Evolutionary conservation across 2,329 filamentous ascomycete genomes (phyloP), one percentile per base, ranked within the genome.

Genomic region (Fusarium globosum): DNA sequence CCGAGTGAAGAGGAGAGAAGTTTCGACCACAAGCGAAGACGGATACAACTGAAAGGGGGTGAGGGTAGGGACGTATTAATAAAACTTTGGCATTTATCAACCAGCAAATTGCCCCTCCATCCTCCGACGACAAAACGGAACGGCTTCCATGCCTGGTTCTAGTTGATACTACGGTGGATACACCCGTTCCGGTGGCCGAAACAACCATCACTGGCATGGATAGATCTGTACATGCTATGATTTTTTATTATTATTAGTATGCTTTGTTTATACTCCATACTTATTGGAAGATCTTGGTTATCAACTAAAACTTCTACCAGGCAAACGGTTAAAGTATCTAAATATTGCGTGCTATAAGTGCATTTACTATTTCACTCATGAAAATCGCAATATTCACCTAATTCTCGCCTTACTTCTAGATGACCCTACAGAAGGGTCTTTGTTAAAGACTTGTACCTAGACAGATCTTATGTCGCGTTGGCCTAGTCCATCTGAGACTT

Each of bases 81-180:
- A 59, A 35, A 33, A 46, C 59, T 51, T 41, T 53, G n/a, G 41
- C 36, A 69, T 69, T 69, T 45, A 46, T 69, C 39, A 42, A 66
- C 65, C 51, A 69, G 43, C 45, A 64, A 64, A 38, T 58, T 63
- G 64, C 64, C 64, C 67, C 65, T 65, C 51, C 36, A 48, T n/a
- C 23, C 30, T 58, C 41, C 33, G 33, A 65, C 23, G 55, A 69
- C 38, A 57, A 69, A 41, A 42, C 43, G 39, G 64, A 51, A 62
- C 33, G 26, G 28, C 56, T 26, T 49, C 23, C 52, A 59, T 35
- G 30, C 48, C 49, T 28, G 35, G 49, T 53, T 38, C 49, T 38
- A 21, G 49, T 62, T 56, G 30, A 68, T 51, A 52, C 56, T 23
- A 51, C 38, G 7, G 61, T 64, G 62, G 57, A 65, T 65, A 42